Base-by-base conservation (phyloP, 2,329 filamentous ascomycete genomes). In the Alternaria infectoria region DNA sequence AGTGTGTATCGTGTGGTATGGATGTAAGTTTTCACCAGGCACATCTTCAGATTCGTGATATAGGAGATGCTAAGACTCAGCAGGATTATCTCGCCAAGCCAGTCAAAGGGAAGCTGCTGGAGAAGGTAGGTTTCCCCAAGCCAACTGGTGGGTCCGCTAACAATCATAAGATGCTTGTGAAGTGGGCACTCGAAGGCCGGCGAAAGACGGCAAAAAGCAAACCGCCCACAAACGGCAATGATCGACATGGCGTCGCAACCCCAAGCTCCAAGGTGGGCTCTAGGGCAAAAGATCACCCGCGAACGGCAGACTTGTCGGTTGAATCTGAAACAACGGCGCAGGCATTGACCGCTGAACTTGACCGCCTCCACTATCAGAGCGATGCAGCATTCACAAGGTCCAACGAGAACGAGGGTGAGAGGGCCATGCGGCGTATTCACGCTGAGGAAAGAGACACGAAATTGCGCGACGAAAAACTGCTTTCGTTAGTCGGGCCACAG, bases 1-100 rank as follows among this genome's bases (percentile, higher is more conserved):
- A 92, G 74, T 93, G 91, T 63, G 86, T 85, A 64, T 89, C 90
- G n/a, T 65, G 62, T 9, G 91, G 91, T 30, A 93, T 93, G 91
- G 90, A 93, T 66, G 76, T 78, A 59, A 76, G 74, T 73, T 17
- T n/a, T 54, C 19, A 56, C 36, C 19, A 51, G 26, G 30, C 21
- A 15, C 59, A 54, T 56, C 45, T 59, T 57, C 54, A 57, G 57
- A 61, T 58, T 57, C 46, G 49, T 61, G 44, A 49, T 54, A 49
- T 66, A 50, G 49, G 57, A 59, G 54, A 67, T 68, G 52, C 70
- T 76, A 59, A 76, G 45, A 65, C 28, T 36, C 61, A 30, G 55
- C 43, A 77, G 74, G 75, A 78, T 56, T 78, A 79, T 61, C 59
- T 79, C 36, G 74, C 76, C 59, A 78, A 79, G 73, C 91, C 91